A percentile compares a stretch with the other conserved stretches of the same genome.
phyloP scores from a whole-genome alignment of 331 rosid species.

The Phaseolus coccineus region DNA sequence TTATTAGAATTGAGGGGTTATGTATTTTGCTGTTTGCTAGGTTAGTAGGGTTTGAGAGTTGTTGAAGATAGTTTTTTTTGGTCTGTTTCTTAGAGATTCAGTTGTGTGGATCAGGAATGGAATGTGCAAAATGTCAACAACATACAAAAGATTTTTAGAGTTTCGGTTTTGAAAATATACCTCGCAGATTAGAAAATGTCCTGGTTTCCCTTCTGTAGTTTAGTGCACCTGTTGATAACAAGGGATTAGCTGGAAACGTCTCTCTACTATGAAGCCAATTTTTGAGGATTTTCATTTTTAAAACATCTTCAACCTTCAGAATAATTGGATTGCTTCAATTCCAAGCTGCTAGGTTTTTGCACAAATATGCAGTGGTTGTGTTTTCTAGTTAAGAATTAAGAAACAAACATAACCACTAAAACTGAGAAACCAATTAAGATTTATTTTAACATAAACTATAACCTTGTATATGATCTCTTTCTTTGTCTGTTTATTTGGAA shows the following conservation, averaged over 20 bases:
- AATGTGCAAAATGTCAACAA: neutral
- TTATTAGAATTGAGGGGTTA: neutral
- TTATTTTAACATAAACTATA: neutral
- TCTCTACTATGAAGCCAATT: neutral
- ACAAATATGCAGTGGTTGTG: neutral
- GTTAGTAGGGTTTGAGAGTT: neutral
- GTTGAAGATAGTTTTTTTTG: neutral
- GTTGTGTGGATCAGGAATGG: neutral
- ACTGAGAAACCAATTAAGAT: neutral
- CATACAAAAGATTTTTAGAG: neutral
- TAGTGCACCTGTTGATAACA: neutral
- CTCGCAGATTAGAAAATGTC: neutral
- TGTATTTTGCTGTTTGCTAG: neutral
- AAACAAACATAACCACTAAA: neutral
- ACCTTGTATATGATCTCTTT: neutral
- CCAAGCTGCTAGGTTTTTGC: neutral
- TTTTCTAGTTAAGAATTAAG: neutral
- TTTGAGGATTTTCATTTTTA: conserved; percentile 21
- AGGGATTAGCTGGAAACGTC: neutral
- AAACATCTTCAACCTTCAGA: neutral
- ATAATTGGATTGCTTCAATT: conserved; percentile 5
- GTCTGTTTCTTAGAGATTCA: neutral
- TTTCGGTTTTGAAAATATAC: neutral
- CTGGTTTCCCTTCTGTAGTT: neutral
- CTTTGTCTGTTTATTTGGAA: neutral